These are phyloP conservation scores for Yamadazyma sp. DNA, from an alignment of 1,139 yeast genomes.

Conservation along the genomic window DNA sequence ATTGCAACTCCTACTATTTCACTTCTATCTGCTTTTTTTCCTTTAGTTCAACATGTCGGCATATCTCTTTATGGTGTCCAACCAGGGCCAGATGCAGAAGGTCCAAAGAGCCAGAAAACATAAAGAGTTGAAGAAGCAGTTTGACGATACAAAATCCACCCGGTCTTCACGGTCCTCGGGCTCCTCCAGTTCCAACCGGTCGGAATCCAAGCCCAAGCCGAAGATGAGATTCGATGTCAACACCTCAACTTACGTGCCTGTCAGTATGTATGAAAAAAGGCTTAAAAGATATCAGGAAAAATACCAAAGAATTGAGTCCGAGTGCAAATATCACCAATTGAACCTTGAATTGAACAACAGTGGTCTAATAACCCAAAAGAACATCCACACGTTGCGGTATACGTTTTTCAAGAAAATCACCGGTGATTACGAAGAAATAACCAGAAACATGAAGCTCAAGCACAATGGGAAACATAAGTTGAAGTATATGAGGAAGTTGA, in stretches of 20 bases:
- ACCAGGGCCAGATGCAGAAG: conserved; percentile 11
- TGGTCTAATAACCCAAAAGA: conserved; percentile 20
- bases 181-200: conserved; percentile 2
- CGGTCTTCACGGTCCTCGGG: conserved; percentile 10
- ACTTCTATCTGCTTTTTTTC: background rate
- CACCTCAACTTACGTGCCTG: conserved; percentile 11
- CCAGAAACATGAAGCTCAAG: conserved; percentile 10
- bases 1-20: background rate
- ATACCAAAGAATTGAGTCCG: conserved; percentile 11
- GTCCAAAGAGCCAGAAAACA: conserved; percentile 4
- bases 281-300: conserved; percentile 18
- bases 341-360: conserved; percentile 21
- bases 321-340: conserved; percentile 17
- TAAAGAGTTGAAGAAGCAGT: background rate
- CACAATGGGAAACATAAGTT: conserved; percentile 16
- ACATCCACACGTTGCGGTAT: conserved; percentile 25
- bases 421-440: conserved; percentile 14
- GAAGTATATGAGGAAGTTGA: conserved; percentile 17
- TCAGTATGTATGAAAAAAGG: conserved; percentile 16
- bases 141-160: conserved; percentile 11
- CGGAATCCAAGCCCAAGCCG: conserved; percentile 4
- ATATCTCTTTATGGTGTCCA: conserved; percentile 15
- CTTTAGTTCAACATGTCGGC: conserved; percentile 13
- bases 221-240: conserved; percentile 12
- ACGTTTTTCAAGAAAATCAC: conserved; percentile 26